Conservation (phyloP, 345 rosid species). For the Reutealis trisperma region DNA sequence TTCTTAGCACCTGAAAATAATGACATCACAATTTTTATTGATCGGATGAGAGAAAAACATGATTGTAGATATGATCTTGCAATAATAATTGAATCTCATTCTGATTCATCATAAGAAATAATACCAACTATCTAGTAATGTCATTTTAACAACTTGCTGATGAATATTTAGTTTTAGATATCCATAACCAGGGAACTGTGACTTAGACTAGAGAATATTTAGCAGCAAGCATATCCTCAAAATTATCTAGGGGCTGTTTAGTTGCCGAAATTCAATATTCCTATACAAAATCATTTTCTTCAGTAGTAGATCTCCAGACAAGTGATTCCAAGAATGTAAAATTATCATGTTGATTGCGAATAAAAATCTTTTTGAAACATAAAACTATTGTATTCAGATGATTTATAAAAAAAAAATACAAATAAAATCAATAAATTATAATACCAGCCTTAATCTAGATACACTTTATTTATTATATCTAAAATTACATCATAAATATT, state of each 20-base stretch:
- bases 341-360: too few species aligned
- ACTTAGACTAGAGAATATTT: neutral
- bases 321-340: too few species aligned
- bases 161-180: neutral
- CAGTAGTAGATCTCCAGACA: too few species aligned
- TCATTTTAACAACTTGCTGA: neutral
- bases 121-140: neutral
- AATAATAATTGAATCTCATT: neutral
- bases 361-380: too few species aligned
- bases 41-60: neutral
- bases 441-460: too few species aligned
- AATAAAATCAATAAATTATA: too few species aligned
- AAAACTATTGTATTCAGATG: too few species aligned
- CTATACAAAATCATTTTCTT: too few species aligned
- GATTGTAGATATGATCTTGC: neutral
- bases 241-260: neutral
- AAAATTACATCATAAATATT: too few species aligned
- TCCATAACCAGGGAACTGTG: neutral
- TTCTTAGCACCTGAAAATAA: neutral
- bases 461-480: too few species aligned
- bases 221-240: neutral
- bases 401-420: too few species aligned
- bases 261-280: too few species aligned
- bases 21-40: neutral
- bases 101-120: neutral